Evolutionary conservation across 768 basidiomycete species (phyloP).

Genomic region (Suillus bovinus): DNA sequence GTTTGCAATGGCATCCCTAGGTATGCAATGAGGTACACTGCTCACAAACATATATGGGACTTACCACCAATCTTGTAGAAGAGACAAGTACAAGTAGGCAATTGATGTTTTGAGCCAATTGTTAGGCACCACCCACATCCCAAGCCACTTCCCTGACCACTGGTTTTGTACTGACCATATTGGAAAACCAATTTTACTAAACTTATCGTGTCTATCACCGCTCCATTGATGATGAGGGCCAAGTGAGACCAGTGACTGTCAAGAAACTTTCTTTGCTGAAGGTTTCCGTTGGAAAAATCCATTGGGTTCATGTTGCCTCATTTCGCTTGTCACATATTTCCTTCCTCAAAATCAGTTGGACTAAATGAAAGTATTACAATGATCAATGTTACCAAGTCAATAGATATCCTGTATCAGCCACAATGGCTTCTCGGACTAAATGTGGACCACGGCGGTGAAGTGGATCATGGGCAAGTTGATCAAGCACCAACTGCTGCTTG

Average conservation of each 20-base stretch:
- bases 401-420: constrained; percentile 16
- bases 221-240: constrained; percentile 35
- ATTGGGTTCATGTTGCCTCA: constrained; percentile 23
- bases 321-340: constrained; percentile 17
- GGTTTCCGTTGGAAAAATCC: constrained; percentile 29
- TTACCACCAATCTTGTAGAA: background rate
- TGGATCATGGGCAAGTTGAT: constrained; percentile 24
- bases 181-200: too few relatives aligned
- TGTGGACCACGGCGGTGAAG: constrained; percentile 17
- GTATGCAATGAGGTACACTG: background rate
- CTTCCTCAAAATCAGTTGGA: constrained; percentile 9
- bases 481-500: constrained; percentile 14
- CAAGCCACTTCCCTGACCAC: too few relatives aligned
- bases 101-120: constrained; percentile 26
- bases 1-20: constrained; percentile 35
- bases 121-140: background rate
- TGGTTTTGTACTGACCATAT: constrained; percentile 20
- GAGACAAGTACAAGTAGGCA: constrained; percentile 28
- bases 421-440: constrained; percentile 23
- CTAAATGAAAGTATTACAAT: too few relatives aligned
- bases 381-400: background rate
- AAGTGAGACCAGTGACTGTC: constrained; percentile 16
- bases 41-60: background rate
- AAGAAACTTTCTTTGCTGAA: constrained; percentile 25
- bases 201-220: constrained; percentile 37